Base-by-base conservation (phyloP, 495 filamentous ascomycete genomes). In the Penicillium flavigenum region DNA sequence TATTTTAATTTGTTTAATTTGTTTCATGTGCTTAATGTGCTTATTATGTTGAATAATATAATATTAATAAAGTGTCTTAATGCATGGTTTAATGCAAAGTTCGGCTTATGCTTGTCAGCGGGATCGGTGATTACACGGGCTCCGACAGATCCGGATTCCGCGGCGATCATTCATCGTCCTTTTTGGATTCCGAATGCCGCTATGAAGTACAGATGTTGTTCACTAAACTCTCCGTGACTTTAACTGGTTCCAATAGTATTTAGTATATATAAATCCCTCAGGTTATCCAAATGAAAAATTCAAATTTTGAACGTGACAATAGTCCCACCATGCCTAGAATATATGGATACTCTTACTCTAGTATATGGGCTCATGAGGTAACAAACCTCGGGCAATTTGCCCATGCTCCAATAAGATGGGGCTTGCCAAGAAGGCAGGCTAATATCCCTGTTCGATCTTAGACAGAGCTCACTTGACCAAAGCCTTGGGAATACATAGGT, bases 111-210 rank as follows among this genome's bases (percentile, higher is more conserved):
- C 57, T 10, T 31, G 29, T 27, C 39, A 22, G 46, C 56, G 49
- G 60, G 53, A 47, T 60, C 60, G 60, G 60, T 36, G 43, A 51
- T 39, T 39, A 5, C 47, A 47, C 56, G 60, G 50, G 8, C 57
- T 65, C 63, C 63, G 63, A 57, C 47, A 47, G 43, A 57, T 65
- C 63, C 63, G 63, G 42, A 16, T 47, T 36, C 43, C 43, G 51
- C 17, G 51, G n/a, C 36, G 52, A 60, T 60, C 51, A 29, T 29
- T 8, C 27, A 29, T 29, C 1, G 27, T 29, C 27, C 7, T 29
- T 29, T 29, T 29, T 7, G 5, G 6, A 7, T 29, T 29, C 27
- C 27, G 27, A 29, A 29, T 9, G 27, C 27, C 27, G 27, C 27
- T 29, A 29, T 9, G 27, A 8, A 43, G 41, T 17, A 43, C 19